A percentile compares a stretch with the other conserved stretches of the same genome.
phyloP scores from a whole-genome alignment of 169 alveolate species.

The Cryptosporidium andersoni region DNA sequence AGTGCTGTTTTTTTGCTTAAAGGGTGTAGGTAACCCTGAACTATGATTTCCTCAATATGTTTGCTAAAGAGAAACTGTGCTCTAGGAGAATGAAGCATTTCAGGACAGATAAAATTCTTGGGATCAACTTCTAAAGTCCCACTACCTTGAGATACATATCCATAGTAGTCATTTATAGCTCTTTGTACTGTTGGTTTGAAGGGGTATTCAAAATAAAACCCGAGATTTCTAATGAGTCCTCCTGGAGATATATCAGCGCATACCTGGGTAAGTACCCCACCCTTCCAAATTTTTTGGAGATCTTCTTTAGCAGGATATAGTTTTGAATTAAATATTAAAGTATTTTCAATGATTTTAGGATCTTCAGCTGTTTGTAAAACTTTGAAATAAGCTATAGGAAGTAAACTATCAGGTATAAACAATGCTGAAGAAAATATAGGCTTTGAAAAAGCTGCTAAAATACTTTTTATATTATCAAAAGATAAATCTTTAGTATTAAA shows the following conservation, averaged over 20 bases:
- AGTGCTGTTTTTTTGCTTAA: slow-evolving; percentile 47
- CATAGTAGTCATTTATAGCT: slow-evolving; percentile 15
- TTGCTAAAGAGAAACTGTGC: slow-evolving; percentile 46
- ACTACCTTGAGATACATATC: slow-evolving; percentile 40
- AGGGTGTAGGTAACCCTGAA: slow-evolving; percentile 32
- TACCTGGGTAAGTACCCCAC: slow-evolving; percentile 52
- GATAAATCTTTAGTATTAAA: not conserved
- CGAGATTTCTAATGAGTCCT: slow-evolving; percentile 30
- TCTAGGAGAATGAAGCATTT: slow-evolving; percentile 56
- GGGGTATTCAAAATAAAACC: slow-evolving; percentile 37
- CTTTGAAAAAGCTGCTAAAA: slow-evolving; percentile 1
- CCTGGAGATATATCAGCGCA: slow-evolving; percentile 37
- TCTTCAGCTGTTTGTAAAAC: slow-evolving; percentile 3
- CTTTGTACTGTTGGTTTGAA: slow-evolving; percentile 27
- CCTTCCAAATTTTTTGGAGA: slow-evolving; percentile 26
- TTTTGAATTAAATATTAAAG: not conserved
- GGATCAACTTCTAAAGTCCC: slow-evolving; percentile 48
- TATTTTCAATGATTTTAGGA: not conserved
- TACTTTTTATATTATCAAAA: slow-evolving; percentile 13
- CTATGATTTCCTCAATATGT: slow-evolving; percentile 39
- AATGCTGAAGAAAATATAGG: slow-evolving; percentile 12
- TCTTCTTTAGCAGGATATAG: slow-evolving; percentile 25
- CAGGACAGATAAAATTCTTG: slow-evolving; percentile 37
- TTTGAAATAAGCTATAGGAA: slow-evolving; percentile 34
- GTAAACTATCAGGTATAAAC: slow-evolving; percentile 17